Evolutionary conservation across 768 basidiomycete species (phyloP), one percentile per base, ranked within the genome.

Genomic region (Cystoderma amianthinum): DNA sequence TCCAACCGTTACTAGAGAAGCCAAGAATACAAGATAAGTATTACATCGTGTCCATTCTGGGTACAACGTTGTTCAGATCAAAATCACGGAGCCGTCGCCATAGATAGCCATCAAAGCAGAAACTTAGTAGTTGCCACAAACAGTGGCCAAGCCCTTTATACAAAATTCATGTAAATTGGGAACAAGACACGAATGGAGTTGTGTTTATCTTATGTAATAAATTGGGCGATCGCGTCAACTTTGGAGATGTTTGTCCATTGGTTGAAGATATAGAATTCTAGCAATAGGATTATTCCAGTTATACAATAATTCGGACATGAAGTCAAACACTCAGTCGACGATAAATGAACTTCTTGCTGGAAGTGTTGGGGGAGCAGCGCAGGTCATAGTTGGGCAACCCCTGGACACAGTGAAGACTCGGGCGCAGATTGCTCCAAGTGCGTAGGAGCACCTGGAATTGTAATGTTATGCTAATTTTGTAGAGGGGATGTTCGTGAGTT

Each of bases 381-480:
- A 98, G 53, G 94, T 98, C 10, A 67, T 97, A 9, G 85, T 93
- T n/a, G 92, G 94, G 2, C 94, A 95, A 50, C 90, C 89, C 1
- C 68, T 93, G 19, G 90, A 92, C 54, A 92, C 90, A 0, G 61
- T 92, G 59, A 92, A 92, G 69, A 90, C 89, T 17, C 74, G 90
- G 38, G 88, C 90, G 9, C 89, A 93, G 59, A 82, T 84, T 50
- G 85, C 88, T 24, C 85, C 88, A 13, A 80, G 92, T 92, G 52
- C 53, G 69, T 64, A 44, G 22, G 33, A 9, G 50, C 7, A 12
- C 15, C 19, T 3, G 13, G n/a, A 3, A 34, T 17, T 41, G 15
- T 23, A 44, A 30, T 46, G 5, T 43, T 42, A 38, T 34, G 35
- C 38, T 34, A 15, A 12, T 46, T 23, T n/a, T 38, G 19, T 45